A percentile compares a stretch with the other conserved stretches of the same genome.
These are phyloP conservation scores for Malbranchea zuffiana DNA, from an alignment of 2,329 filamentous ascomycete species.

Conservation along the genomic window DNA sequence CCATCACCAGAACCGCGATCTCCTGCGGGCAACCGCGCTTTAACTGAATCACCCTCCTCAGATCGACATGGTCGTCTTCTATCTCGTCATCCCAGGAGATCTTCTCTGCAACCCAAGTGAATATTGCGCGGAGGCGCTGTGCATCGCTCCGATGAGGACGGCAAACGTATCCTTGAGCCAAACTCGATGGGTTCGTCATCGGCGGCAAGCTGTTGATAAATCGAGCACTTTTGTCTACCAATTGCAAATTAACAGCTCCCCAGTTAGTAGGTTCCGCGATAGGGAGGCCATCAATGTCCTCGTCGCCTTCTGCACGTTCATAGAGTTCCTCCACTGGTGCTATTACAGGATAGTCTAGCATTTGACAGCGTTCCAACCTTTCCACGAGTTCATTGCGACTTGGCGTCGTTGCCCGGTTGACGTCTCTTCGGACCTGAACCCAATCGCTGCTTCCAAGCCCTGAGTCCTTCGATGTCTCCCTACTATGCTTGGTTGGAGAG, in stretches of 20 bases:
- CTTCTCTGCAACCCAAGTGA: constrained; percentile 94
- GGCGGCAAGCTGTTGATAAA: constrained; percentile 78
- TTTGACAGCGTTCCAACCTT: constrained; percentile 77
- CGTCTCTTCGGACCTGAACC: constrained; percentile 93
- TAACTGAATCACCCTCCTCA: constrained; percentile 69
- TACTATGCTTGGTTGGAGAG: constrained; percentile 24
- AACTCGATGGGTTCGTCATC: constrained; percentile 65
- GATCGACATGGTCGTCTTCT: constrained; percentile 62
- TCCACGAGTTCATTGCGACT: constrained; percentile 81
- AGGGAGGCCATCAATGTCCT: constrained; percentile 72
- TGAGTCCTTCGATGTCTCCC: constrained; percentile 57
- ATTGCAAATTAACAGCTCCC: constrained; percentile 61
- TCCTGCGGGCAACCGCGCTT: constrained; percentile 80
- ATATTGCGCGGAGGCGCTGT: constrained; percentile 84
- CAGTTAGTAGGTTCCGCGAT: constrained; percentile 78
- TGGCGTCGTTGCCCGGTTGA: constrained; percentile 88
- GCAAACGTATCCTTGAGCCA: constrained; percentile 87
- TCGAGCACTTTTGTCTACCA: constrained; percentile 91
- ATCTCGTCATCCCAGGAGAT: constrained; percentile 93
- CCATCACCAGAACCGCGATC: constrained; percentile 73
- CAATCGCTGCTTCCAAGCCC: constrained; percentile 61
- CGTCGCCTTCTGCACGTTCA: constrained; percentile 77
- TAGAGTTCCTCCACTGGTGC: constrained; percentile 83
- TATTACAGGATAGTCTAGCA: constrained; percentile 83
- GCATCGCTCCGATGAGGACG: constrained; percentile 90